Conservation (phyloP, 331 rosid species). For the Dryas integrifolia region DNA sequence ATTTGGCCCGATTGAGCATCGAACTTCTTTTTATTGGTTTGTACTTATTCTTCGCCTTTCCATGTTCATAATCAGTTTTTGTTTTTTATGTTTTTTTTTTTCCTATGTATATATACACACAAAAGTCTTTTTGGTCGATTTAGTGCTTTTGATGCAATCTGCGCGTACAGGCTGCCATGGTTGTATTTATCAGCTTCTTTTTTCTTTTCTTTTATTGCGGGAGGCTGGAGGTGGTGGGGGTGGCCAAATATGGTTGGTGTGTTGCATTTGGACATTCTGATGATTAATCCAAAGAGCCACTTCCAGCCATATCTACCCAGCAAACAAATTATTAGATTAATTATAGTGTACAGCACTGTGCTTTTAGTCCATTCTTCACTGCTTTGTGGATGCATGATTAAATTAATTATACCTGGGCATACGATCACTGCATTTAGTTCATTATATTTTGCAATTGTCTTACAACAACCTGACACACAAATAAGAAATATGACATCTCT, state of each 20-base stretch:
- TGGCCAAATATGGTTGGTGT: neutral
- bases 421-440: neutral
- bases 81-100: neutral
- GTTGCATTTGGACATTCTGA: neutral
- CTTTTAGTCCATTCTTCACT: too few species aligned
- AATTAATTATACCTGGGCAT: neutral
- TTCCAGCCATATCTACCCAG: neutral
- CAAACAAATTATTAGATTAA: neutral
- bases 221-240: neutral
- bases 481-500: neutral
- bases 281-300: neutral
- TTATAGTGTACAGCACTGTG: too few species aligned
- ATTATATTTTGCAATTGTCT: conserved; percentile 10
- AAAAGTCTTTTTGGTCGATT: neutral
- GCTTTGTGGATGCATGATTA: neutral
- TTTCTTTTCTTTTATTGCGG: neutral
- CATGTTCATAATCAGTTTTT: neutral
- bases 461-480: neutral
- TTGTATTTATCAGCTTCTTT: neutral
- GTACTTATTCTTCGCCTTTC: neutral
- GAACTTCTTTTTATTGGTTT: neutral
- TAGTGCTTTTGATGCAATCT: neutral
- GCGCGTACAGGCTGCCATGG: neutral
- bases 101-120: neutral
- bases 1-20: neutral